A percentile compares a stretch with the other conserved stretches of the same genome.
phyloP scores from a whole-genome alignment of 805 yeast species.

The Saccharomycopsis sp. region DNA sequence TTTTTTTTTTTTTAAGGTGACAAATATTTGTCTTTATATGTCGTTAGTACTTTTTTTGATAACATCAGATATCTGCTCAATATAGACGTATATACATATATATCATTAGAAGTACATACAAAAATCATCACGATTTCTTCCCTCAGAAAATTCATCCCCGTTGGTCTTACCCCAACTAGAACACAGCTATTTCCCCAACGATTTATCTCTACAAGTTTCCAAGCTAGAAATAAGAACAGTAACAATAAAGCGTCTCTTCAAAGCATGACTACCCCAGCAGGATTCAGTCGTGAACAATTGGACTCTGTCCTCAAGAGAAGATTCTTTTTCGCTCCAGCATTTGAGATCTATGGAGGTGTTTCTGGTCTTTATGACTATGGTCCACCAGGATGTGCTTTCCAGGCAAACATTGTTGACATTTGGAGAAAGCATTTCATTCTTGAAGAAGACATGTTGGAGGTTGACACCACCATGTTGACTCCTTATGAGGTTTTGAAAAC shows the following conservation, averaged over 20 bases:
- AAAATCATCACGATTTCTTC: not conserved
- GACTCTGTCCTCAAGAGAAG: slow-evolving; percentile 92
- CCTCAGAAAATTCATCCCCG: not conserved
- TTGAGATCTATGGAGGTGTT: slow-evolving; percentile 97
- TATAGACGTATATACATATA: not conserved
- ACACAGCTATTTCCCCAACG: not conserved
- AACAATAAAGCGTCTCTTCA: not conserved
- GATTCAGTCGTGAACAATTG: slow-evolving; percentile 76
- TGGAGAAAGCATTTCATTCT: slow-evolving; percentile 98
- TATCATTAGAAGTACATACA: not conserved
- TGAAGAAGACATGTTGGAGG: slow-evolving; percentile 98
- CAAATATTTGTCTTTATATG: not conserved
- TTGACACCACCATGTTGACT: slow-evolving; percentile 95
- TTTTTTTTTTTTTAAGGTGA: not conserved
- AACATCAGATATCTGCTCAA: not conserved
- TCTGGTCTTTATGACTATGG: slow-evolving; percentile 98
- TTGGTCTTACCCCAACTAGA: not conserved
- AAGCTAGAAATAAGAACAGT: no score
- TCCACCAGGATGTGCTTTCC: slow-evolving; percentile 99
- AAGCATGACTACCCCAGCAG: slow-evolving; percentile 17
- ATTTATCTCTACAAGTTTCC: not conserved
- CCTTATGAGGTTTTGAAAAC: slow-evolving; percentile 97
- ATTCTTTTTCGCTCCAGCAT: slow-evolving; percentile 95
- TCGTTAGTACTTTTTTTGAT: not conserved
- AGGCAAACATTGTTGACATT: slow-evolving; percentile 86